A percentile compares a stretch with the other conserved stretches of the same genome.
phyloP scores from a whole-genome alignment of 495 filamentous ascomycete genomes.

The Penicillium desertorum region DNA sequence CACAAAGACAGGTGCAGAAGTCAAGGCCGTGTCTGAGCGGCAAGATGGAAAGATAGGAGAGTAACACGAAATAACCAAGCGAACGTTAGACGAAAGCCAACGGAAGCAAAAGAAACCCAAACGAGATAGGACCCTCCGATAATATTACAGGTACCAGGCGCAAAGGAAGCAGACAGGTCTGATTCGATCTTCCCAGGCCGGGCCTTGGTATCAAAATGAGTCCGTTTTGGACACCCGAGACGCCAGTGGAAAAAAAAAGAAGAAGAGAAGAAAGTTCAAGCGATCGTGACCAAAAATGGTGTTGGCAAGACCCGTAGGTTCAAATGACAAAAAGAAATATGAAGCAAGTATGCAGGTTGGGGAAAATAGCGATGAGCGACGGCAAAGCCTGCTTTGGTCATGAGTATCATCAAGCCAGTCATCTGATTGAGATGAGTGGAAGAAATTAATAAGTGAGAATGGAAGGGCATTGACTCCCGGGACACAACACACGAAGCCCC shows the following conservation, averaged over 20 bases:
- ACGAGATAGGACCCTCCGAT: constrained; percentile 20
- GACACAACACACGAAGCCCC: constrained; percentile 3
- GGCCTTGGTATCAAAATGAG: constrained; percentile 9
- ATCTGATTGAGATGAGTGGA: constrained; percentile 25
- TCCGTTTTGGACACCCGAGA: constrained; percentile 32
- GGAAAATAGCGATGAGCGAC: constrained; percentile 33
- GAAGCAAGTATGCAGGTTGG: constrained; percentile 8
- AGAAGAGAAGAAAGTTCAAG: constrained; percentile 11
- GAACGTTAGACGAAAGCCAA: constrained; percentile 16
- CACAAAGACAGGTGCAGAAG: constrained; percentile 21
- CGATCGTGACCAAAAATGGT: constrained; percentile 7
- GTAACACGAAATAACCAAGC: constrained; percentile 16
- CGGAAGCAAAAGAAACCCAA: constrained; percentile 13
- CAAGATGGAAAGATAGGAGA: constrained; percentile 10
- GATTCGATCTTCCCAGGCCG: neutral
- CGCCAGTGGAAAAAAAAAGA: constrained; percentile 25
- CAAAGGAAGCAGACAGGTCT: neutral
- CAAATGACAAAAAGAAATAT: constrained; percentile 17
- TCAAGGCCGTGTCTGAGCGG: constrained; percentile 18
- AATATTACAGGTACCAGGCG: constrained; percentile 32
- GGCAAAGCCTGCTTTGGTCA: constrained; percentile 53
- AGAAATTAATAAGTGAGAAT: constrained; percentile 20
- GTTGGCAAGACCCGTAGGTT: constrained; percentile 17
- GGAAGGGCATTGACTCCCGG: constrained; percentile 3
- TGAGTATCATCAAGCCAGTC: constrained; percentile 35